Evolutionary conservation across 2,329 filamentous ascomycete species (phyloP).

Genomic region (Aureobasidium sp.): DNA sequence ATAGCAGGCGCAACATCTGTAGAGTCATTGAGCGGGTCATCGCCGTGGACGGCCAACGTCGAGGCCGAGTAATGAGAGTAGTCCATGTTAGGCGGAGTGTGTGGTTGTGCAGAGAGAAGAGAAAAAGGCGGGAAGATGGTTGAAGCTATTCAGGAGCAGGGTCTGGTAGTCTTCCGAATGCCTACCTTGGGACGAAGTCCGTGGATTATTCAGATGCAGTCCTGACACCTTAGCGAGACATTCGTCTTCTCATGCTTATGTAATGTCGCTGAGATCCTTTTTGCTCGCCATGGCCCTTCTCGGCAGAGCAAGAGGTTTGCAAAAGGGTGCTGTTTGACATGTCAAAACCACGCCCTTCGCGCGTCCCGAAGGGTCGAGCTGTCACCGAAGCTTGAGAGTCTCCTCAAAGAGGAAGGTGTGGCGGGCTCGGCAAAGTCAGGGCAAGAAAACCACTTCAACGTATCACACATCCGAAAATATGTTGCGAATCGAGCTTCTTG

Average conservation of each 20-base stretch:
- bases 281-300: neutral
- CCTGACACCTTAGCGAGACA: neutral
- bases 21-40: conserved; percentile 26
- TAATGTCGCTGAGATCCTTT: neutral
- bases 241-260: neutral
- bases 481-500: neutral
- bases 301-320: neutral
- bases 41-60: conserved; percentile 26
- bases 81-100: neutral
- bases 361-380: neutral
- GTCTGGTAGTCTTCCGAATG: neutral
- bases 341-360: neutral
- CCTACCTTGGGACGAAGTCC: neutral
- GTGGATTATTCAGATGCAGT: neutral
- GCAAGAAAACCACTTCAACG: neutral
- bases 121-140: neutral
- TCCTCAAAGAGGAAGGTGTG: neutral
- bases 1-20: conserved; percentile 79
- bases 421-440: neutral
- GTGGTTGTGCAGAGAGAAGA: neutral
- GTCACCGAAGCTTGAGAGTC: neutral
- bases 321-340: neutral
- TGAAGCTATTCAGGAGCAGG: neutral
- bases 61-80: conserved; percentile 19
- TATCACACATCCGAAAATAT: neutral